These are phyloP conservation scores for Carex arenaria DNA, from an alignment of 202 grass and related monocot genomes.

Conservation along the genomic window DNA sequence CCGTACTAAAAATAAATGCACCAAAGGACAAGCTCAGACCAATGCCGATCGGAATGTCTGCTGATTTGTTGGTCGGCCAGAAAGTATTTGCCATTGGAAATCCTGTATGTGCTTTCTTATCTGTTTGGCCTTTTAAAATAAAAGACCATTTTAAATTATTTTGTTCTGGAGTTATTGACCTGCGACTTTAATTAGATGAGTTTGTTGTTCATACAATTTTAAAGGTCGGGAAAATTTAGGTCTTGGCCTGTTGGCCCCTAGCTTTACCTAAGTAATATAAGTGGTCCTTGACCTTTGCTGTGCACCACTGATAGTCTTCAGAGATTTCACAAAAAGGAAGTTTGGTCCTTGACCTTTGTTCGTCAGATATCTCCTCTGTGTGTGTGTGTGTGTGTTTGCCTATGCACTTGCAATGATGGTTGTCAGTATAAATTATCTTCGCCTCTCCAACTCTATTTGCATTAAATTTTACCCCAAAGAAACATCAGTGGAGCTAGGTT, in stretches of 20 bases:
- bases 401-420: too few species aligned
- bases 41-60: conserved; percentile 82
- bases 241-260: not conserved
- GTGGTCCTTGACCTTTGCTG: too few species aligned
- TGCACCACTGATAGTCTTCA: too few species aligned
- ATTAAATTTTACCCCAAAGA: too few species aligned
- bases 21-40: conserved; percentile 91
- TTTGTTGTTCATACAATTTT: not conserved
- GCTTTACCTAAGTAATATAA: not conserved
- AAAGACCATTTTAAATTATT: not conserved
- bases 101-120: conserved; percentile 61
- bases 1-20: conserved; percentile 83
- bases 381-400: too few species aligned
- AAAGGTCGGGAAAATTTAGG: not conserved
- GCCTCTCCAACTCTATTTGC: too few species aligned
- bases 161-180: not conserved
- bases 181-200: not conserved
- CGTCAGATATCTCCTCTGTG: too few species aligned
- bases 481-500: too few species aligned
- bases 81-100: conserved; percentile 99
- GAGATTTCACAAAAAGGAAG: too few species aligned
- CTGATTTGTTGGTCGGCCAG: conserved; percentile 86
- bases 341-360: too few species aligned
- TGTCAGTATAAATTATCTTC: too few species aligned
- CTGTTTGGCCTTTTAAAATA: not conserved